Evolutionary conservation across 1,284 basidiomycete species (phyloP), one percentile per base, ranked within the genome.

Genomic region (Cryptococcus jaspeensis): DNA sequence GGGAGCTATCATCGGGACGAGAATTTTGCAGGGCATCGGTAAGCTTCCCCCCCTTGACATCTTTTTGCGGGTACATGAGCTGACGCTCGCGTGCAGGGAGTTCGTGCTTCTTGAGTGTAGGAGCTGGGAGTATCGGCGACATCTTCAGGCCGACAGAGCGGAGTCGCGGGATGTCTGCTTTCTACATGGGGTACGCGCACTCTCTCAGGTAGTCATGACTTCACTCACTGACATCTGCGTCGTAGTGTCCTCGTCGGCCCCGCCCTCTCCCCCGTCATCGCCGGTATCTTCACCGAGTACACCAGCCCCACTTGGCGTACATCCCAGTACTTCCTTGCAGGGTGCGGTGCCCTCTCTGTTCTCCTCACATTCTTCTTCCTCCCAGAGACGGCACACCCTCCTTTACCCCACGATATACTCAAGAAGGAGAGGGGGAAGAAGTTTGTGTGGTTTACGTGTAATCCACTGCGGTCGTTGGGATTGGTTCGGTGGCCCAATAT

Each of bases 331-430:
- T 71, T 72, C 46, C 61, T 76, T 22, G 83, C 81, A 1, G 66
- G 79, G 0, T 71, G 79, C 37, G 82, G 82, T 4, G 60, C 81
- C 0, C 55, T 82, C 3, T 79, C 81, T 0, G 77, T 84, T 35
- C 25, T 82, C 0, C 65, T 82, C 9, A 79, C 85, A 35, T 67
- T 78, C 8, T 51, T 83, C 20, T 81, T 83, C 53, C 80, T 89
- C 16, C 88, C 89, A 0, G 90, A 92, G 69, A 90, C 89, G 1
- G 82, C 80, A 16, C 85, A 87, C 64, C 74, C 66, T 77, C 84
- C 50, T 67, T 78, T 51, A 57, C 81, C 73, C 0, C 74, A 77
- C 53, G 49, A 66, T 16, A 51, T 52, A 0, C 58, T 71, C 2
- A 60, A 63, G 41, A 61, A 63, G 25, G 61, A 69, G 35, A 62